These are phyloP conservation scores for Imleria badia DNA, from an alignment of 768 basidiomycete genomes.

Conservation along the genomic window DNA sequence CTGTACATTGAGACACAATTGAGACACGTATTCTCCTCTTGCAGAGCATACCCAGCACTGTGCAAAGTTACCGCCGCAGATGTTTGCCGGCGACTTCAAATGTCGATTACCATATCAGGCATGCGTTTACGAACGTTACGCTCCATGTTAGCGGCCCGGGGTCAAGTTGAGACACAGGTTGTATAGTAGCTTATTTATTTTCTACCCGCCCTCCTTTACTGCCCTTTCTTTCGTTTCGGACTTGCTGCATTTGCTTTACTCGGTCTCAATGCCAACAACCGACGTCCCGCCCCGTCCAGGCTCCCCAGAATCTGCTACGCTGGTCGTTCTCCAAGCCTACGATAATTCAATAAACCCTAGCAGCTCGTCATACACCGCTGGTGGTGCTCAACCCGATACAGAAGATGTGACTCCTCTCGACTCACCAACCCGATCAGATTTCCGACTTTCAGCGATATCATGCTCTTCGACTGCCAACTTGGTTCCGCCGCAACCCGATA, in stretches of 20 bases:
- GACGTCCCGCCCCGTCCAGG: constrained; percentile 11
- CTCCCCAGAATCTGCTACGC: constrained; percentile 31
- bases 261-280: constrained; percentile 11
- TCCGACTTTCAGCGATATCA: constrained; percentile 25
- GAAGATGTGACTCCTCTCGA: constrained; percentile 6
- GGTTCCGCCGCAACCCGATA: constrained; percentile 19
- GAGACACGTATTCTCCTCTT: no score
- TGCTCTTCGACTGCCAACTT: constrained; percentile 23
- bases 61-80: neutral
- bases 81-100: neutral
- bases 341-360: constrained; percentile 6
- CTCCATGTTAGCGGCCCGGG: constrained; percentile 19
- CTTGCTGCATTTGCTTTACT: constrained; percentile 1
- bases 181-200: constrained; percentile 15
- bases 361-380: neutral
- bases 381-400: neutral
- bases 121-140: constrained; percentile 33
- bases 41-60: no score
- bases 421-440: constrained; percentile 23
- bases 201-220: constrained; percentile 13
- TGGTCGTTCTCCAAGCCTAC: constrained; percentile 28
- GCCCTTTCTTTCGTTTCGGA: constrained; percentile 2
- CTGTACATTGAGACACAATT: no score
- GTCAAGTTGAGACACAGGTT: neutral
- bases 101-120: constrained; percentile 22